phyloP scores from a whole-genome alignment of 2,329 filamentous ascomycete species.

The Westerdykella aurantiaca region DNA sequence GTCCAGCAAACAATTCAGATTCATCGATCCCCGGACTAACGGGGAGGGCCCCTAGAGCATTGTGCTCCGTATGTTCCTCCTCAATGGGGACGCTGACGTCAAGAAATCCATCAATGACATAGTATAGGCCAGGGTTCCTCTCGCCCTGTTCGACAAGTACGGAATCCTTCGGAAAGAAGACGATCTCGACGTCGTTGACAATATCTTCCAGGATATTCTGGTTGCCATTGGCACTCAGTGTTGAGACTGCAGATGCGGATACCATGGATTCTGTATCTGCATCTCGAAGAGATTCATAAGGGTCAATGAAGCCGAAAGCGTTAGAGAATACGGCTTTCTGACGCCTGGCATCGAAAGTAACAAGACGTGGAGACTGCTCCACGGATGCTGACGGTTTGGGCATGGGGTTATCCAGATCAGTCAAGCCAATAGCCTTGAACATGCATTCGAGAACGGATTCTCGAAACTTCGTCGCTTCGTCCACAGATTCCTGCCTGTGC shows the following conservation, averaged over 20 bases:
- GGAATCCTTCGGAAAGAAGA: conserved; percentile 92
- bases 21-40: conserved; percentile 30
- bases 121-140: conserved; percentile 92
- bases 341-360: conserved; percentile 75
- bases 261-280: conserved; percentile 83
- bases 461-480: conserved; percentile 84
- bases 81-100: conserved; percentile 81
- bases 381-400: conserved; percentile 65
- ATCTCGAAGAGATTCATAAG: conserved; percentile 70
- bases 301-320: conserved; percentile 86
- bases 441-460: conserved; percentile 91
- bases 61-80: conserved; percentile 48
- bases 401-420: conserved; percentile 58
- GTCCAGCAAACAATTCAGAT: conserved; percentile 30
- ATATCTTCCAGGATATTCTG: conserved; percentile 72
- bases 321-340: conserved; percentile 78
- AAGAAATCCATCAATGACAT: conserved; percentile 93
- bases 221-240: conserved; percentile 51
- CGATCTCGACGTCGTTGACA: conserved; percentile 89
- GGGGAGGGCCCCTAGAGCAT: conserved; percentile 42
- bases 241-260: conserved; percentile 42
- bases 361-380: conserved; percentile 76
- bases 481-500: conserved; percentile 72
- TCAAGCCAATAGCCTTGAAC: conserved; percentile 86
- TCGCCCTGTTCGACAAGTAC: conserved; percentile 95